Percentiles rank a stretch among this genome's conserved stretches.
These are phyloP conservation scores for Batrachochytrium dendrobatidis DNA, from an alignment of 371 early-diverging fungal species.

Conservation along the genomic window DNA sequence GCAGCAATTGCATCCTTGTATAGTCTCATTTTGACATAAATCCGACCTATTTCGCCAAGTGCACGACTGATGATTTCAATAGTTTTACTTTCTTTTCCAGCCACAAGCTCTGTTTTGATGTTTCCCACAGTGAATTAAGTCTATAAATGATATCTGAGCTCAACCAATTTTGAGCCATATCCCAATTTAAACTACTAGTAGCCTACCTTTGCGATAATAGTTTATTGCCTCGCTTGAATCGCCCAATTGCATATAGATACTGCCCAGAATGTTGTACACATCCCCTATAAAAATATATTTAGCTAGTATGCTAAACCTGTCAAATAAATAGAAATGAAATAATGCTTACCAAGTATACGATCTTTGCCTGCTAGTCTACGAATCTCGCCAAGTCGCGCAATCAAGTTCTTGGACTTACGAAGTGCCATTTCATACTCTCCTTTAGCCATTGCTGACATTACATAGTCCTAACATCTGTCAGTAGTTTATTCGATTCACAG, in stretches of 20 bases:
- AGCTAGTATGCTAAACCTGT: too few species aligned
- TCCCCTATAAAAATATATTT: constrained; percentile 12
- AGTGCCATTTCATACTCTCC: constrained; percentile 1
- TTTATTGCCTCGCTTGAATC: constrained; percentile 15
- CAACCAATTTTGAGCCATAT: not conserved
- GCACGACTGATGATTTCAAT: constrained; percentile 10
- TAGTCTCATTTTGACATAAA: constrained; percentile 14
- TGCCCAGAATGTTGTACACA: constrained; percentile 18
- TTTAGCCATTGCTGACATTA: not conserved
- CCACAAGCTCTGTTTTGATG: not conserved
- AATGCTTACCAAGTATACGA: constrained; percentile 1
- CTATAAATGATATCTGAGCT: too few species aligned
- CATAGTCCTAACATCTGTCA: too few species aligned
- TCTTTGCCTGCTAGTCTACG: constrained; percentile 10
- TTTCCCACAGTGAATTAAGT: too few species aligned
- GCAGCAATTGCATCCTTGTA: constrained; percentile 19
- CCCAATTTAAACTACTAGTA: not conserved
- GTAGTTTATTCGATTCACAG: too few species aligned
- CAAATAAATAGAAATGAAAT: too few species aligned
- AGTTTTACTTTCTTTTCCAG: not conserved
- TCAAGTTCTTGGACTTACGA: not conserved
- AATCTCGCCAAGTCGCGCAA: constrained; percentile 12
- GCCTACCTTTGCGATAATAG: constrained; percentile 18
- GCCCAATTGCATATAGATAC: constrained; percentile 20
- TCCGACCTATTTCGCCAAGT: constrained; percentile 20